Base-by-base conservation (phyloP, 2,329 filamentous ascomycete genomes). In the Meredithiella fracta region DNA sequence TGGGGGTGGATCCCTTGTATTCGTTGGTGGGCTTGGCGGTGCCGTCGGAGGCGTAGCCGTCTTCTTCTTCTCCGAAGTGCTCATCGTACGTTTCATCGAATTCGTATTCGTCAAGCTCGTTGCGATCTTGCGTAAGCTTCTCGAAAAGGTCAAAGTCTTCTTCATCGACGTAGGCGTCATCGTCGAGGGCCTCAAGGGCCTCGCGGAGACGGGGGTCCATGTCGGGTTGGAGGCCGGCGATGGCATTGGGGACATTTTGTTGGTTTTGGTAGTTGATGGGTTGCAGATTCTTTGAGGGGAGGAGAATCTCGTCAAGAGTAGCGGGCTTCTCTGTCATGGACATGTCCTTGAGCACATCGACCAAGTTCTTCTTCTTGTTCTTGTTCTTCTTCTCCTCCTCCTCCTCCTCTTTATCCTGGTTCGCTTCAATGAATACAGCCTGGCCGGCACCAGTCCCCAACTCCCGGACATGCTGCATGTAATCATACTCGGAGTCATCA, bases 401-500 rank as follows among this genome's bases (percentile, higher is more conserved):
- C 65, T 86, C 85, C 3, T 75, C 80, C 69, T 90, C 90, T 56
- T 76, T 76, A 54, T 70, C 67, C n/a, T 73, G 66, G 11, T 73
- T 68, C 54, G 79, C 76, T 62, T 96, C 89, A 40, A 98, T 77
- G 65, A 94, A 97, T 51, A 90, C 82, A 29, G 84, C 80, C 56
- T 89, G 83, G 29, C 86, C 86, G 2, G 60, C 59, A 23, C 79
- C 79, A 4, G 78, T 87, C 57, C 83, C 83, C n/a, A 98, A 72
- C 63, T 97, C 92, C 56, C 89, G 85, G 76, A 98, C 73, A 69
- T 98, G 92, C 69, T 98, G 92, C 92, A 98, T 98, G 72, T 98
- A 98, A 69, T 98, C 92, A 70, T 98, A 98, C 65, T 87, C 79
- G 61, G 86, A 85, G 70, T 98, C 92, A 69, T 98, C 94, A 68